Evolutionary conservation across 352 stramenopile species (phyloP), one percentile per base, ranked within the genome.

Genomic region (Globisporangium rhizosaccharum): DNA sequence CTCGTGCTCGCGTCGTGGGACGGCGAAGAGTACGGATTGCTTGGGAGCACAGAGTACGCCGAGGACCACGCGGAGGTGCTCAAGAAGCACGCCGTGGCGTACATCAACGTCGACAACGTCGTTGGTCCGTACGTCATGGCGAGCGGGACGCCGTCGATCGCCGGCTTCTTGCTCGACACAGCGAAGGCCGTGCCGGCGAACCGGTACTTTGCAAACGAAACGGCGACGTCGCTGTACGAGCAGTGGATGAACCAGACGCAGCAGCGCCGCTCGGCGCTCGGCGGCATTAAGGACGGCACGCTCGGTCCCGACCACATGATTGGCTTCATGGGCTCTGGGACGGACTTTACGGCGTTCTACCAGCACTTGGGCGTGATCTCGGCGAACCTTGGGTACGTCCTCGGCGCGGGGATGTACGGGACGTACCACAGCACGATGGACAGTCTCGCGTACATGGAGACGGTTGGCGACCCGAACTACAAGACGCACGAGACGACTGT

Each of bases 401-500:
- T 80, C 25, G 59, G 52, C 9, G 65, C 25, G 17, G 49, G 56
- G 2, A 61, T 55, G 18, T 92, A 92, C 59, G 87, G 85, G 28
- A 71, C 78, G 37, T 96, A 96, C 62, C 89, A 97, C 64, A 90
- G 73, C 57, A 76, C 80, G 23, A 96, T 95, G 74, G 87, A 97
- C 62, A 92, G 75, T 39, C 79, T 94, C 57, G 63, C 48, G 49
- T 96, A 85, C 57, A 73, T 74, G 51, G 82, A 86, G 59, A 76
- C 39, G 51, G 76, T 69, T 57, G 81, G 37, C 12, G 79, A 94
- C 47, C 81, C 83, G 39, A 60, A 67, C n/a, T 93, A 82, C 50
- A 66, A 59, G 12, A 79, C 79, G 11, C 78, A 92, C 51, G 62
- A 59, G 0, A 74, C 74, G 18, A 73, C 75, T 41, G 58, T 77